A percentile compares a stretch with the other conserved stretches of the same genome.
phyloP scores from a whole-genome alignment of 331 rosid species.

The Quercus phellos region DNA sequence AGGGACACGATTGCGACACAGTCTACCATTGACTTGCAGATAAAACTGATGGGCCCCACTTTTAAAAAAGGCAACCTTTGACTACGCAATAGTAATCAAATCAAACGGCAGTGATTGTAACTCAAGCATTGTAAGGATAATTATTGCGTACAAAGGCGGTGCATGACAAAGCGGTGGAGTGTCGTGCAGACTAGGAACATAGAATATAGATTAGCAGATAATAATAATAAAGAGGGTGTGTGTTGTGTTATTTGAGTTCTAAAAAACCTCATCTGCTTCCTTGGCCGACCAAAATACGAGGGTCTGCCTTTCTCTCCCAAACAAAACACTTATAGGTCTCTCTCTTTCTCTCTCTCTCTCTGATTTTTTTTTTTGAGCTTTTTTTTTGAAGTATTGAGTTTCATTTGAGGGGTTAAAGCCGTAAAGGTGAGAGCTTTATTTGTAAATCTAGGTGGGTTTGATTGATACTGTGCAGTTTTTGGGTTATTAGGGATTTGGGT shows the following conservation, averaged over 20 bases:
- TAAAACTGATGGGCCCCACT: background rate
- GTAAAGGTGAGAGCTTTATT: too few relatives aligned
- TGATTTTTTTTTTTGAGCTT: background rate
- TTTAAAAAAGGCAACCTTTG: too few relatives aligned
- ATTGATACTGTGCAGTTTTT: background rate
- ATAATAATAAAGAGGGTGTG: too few relatives aligned
- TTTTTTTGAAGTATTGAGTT: background rate
- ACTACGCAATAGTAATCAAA: background rate
- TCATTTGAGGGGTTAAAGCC: background rate
- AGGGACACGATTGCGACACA: background rate
- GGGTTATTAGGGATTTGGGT: background rate
- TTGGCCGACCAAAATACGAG: conserved; percentile 27
- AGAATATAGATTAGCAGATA: too few relatives aligned
- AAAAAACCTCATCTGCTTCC: conserved; percentile 7
- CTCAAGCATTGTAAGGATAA: too few relatives aligned
- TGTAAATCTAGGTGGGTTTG: too few relatives aligned
- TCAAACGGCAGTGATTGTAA: background rate
- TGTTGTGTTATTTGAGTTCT: too few relatives aligned
- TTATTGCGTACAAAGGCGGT: conserved; percentile 20
- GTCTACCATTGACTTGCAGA: background rate
- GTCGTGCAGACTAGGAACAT: too few relatives aligned
- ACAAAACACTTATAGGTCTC: background rate
- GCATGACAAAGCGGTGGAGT: conserved; percentile 1
- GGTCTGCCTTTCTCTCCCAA: conserved; percentile 4
- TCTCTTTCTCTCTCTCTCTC: background rate